These are phyloP conservation scores for Lactarius sp. DNA, from an alignment of 768 basidiomycete genomes.

Conservation along the genomic window DNA sequence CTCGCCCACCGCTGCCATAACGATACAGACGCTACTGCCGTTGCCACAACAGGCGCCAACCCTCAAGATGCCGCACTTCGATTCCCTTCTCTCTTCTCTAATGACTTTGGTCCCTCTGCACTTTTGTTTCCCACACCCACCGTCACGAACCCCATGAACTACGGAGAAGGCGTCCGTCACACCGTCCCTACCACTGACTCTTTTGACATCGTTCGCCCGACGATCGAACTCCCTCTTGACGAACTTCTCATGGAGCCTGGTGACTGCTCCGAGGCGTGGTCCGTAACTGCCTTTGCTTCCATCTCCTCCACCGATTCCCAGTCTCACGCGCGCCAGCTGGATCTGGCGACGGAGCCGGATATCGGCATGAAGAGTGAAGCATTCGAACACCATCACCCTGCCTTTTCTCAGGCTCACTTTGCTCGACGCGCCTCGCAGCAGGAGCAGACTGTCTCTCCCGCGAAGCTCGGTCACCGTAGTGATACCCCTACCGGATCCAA, in stretches of 20 bases:
- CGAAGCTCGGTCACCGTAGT: slow-evolving; percentile 46
- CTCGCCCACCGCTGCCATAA: no score
- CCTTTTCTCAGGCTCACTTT: slow-evolving; percentile 36
- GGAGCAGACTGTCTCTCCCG: slow-evolving; percentile 50
- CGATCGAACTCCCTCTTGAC: slow-evolving; percentile 83
- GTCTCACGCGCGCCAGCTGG: slow-evolving; percentile 24
- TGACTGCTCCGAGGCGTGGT: slow-evolving; percentile 35
- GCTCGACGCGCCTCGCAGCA: slow-evolving; percentile 40
- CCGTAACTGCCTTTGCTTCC: slow-evolving; percentile 21
- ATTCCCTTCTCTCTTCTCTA: slow-evolving; percentile 70
- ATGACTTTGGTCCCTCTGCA: slow-evolving; percentile 73
- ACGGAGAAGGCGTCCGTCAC: slow-evolving; percentile 65
- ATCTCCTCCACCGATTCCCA: slow-evolving; percentile 8
- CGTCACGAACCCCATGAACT: slow-evolving; percentile 63
- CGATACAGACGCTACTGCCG: no score
- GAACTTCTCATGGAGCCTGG: slow-evolving; percentile 56
- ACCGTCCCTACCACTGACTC: slow-evolving; percentile 42
- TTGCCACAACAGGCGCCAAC: slow-evolving; percentile 22
- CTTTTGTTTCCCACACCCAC: slow-evolving; percentile 65
- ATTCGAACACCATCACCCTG: slow-evolving; percentile 29
- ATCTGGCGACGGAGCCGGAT: slow-evolving; percentile 31
- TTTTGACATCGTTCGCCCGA: slow-evolving; percentile 66
- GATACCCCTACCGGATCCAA: slow-evolving; percentile 2
- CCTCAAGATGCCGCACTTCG: slow-evolving; percentile 43
- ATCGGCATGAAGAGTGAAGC: slow-evolving; percentile 28